Evolutionary conservation across 768 basidiomycete species (phyloP), one percentile per base, ranked within the genome.

Genomic region (Pleurotus pulmonarius): DNA sequence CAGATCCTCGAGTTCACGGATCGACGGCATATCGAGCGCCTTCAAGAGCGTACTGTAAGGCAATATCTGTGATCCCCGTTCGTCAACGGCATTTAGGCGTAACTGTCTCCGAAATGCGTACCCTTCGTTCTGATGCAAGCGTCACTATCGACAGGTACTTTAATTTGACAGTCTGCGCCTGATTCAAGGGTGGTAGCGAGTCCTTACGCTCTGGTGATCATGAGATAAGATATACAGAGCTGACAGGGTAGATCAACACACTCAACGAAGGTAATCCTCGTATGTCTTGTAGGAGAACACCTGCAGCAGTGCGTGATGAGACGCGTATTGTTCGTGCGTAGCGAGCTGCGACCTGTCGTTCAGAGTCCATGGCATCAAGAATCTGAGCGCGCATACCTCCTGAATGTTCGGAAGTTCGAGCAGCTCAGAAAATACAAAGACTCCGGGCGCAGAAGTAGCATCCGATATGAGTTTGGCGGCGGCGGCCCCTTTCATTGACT

Each of bases 111-210:
- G 20, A 20, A 7, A 38, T 11, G 72, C 87, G 58, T 65, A 95
- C 94, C 49, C 95, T 83, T 53, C 81, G 83, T 58, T 87, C 77
- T 46, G 85, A 72, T 2, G 94, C 91, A 38, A 96, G 80, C 0
- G 92, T 83, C 34, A 94, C 91, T 57, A 98, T 86, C 3, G 95
- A 89, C 15, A 99, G 84, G 66, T 96, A 92, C 73, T 92, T 97
- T 12, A 99, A 81, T 70, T 99, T 99, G 39, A 77, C 85, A 4
- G 83, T 81, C 65, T 98, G 96, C 0, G 85, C 81, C 5, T 75
- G 67, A 58, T 86, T 88, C 29, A 96, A 71, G 0, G 83, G 66
- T 0, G 95, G 93, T 25, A 89, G 77, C 0, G 73, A 59, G 46
- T 82, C 77, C 67, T 86, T 83, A 69, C 87, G 78, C 56, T 82